Percentiles rank a stretch among this genome's conserved stretches.
Conservation (phyloP, 169 alveolate genomes). For the Theileria annulata region DNA sequence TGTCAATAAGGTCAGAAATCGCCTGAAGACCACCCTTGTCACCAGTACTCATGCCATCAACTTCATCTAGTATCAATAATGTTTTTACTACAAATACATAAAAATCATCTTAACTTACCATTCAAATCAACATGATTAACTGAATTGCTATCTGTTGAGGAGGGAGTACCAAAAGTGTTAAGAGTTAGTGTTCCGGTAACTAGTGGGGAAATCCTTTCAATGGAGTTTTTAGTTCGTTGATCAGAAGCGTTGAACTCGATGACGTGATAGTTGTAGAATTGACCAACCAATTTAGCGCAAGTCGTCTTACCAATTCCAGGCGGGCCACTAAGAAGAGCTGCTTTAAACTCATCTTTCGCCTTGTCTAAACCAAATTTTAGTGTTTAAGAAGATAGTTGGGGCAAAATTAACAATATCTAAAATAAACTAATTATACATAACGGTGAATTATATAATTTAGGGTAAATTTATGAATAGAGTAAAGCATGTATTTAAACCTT, state of each 20-base stretch:
- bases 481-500: no score
- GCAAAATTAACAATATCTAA: not conserved
- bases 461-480: no score
- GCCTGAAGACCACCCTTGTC: constrained; percentile 97
- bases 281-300: constrained; percentile 89
- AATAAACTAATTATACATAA: not conserved
- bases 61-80: constrained; percentile 94
- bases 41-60: constrained; percentile 97
- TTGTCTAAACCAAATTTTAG: not conserved
- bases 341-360: constrained; percentile 64
- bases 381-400: constrained; percentile 47
- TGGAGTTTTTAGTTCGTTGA: constrained; percentile 89
- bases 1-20: constrained; percentile 89
- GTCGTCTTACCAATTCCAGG: constrained; percentile 99
- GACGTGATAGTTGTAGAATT: constrained; percentile 85
- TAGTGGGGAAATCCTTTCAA: constrained; percentile 82
- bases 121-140: constrained; percentile 21
- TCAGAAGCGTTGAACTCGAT: constrained; percentile 97
- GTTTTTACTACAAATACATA: constrained; percentile 52
- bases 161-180: constrained; percentile 33
- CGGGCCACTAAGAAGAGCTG: constrained; percentile 95
- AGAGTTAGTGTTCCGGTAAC: constrained; percentile 81
- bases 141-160: not conserved
- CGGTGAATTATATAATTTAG: not conserved
- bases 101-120: constrained; percentile 12